Conservation (phyloP, 352 stramenopile genomes). For the Thalassiosira exigua region DNA sequence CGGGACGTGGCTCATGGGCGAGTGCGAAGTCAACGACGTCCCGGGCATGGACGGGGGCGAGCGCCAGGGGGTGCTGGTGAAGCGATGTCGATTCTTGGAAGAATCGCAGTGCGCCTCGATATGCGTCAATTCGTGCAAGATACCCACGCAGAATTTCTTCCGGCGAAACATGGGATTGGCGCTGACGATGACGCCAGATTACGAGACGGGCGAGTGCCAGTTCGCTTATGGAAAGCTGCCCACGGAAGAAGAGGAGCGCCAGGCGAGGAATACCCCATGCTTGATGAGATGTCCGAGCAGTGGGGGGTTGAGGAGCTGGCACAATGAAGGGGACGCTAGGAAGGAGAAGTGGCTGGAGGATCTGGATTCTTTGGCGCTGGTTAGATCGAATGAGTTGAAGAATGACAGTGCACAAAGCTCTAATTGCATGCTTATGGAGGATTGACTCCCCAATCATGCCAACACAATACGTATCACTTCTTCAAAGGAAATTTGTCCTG, state of each 20-base stretch:
- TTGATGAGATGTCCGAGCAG: conserved; percentile 76
- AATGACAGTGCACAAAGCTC: too few relatives aligned
- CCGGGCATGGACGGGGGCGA: conserved; percentile 55
- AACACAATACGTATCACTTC: background rate
- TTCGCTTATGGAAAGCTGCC: conserved; percentile 83
- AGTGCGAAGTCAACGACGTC: conserved; percentile 82
- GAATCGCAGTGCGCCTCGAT: conserved; percentile 85
- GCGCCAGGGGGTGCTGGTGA: conserved; percentile 78
- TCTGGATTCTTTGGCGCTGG: conserved; percentile 25
- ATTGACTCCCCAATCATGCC: background rate
- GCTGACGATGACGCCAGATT: conserved; percentile 88
- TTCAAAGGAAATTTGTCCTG: background rate
- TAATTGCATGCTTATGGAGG: conserved; percentile 1
- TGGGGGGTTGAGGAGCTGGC: conserved; percentile 67
- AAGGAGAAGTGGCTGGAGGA: conserved; percentile 35
- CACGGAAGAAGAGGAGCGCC: conserved; percentile 69
- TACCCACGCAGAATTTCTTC: conserved; percentile 88
- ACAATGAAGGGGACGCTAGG: conserved; percentile 29
- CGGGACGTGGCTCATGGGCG: conserved; percentile 85
- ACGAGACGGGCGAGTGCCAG: conserved; percentile 87
- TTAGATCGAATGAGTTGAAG: background rate
- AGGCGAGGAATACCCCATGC: conserved; percentile 76
- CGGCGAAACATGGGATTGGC: conserved; percentile 87
- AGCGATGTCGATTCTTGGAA: conserved; percentile 88
- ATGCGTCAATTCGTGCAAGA: conserved; percentile 89